A percentile compares a stretch with the other conserved stretches of the same genome.
Evolutionary conservation across 2,329 filamentous ascomycete genomes (phyloP).

Genomic region (Aurifilum marmelostoma): DNA sequence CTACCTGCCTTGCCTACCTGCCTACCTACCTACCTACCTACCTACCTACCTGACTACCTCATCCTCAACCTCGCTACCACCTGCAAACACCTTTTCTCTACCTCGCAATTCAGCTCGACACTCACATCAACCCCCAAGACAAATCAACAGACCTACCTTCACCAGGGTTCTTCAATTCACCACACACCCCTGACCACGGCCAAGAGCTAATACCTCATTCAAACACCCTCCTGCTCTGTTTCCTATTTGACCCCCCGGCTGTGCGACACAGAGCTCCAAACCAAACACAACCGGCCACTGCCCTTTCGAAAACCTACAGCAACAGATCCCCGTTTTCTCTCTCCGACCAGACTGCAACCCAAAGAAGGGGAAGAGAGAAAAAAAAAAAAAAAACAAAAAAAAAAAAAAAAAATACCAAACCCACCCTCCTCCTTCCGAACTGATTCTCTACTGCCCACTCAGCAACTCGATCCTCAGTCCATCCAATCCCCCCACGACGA

Average conservation of each 20-base stretch:
- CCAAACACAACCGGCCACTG: neutral
- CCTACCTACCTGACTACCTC: conserved; percentile 8
- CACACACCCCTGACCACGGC: conserved; percentile 15
- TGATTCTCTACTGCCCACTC: conserved; percentile 10
- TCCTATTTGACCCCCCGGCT: conserved; percentile 8
- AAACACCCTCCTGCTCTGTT: conserved; percentile 5
- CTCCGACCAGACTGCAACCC: conserved; percentile 15
- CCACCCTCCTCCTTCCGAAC: conserved; percentile 1
- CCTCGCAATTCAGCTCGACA: neutral
- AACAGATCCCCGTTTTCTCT: conserved; percentile 13
- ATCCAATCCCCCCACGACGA: conserved; percentile 18
- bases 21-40: conserved; percentile 9
- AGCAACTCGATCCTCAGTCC: neutral
- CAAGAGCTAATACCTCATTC: conserved; percentile 11
- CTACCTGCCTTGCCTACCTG: conserved; percentile 7
- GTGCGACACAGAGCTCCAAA: neutral
- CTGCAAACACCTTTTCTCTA: neutral
- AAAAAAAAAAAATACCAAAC: too few relatives aligned
- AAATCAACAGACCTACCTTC: neutral
- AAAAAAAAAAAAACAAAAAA: too few relatives aligned
- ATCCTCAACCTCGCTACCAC: conserved; percentile 3
- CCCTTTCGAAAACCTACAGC: neutral
- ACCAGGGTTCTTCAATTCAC: neutral
- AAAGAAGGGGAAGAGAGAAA: too few relatives aligned
- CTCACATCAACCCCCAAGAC: neutral